Evolutionary conservation across 306 rosid species (phyloP), one percentile per base, ranked within the genome.

Genomic region (Citrullus mucosospermus): DNA sequence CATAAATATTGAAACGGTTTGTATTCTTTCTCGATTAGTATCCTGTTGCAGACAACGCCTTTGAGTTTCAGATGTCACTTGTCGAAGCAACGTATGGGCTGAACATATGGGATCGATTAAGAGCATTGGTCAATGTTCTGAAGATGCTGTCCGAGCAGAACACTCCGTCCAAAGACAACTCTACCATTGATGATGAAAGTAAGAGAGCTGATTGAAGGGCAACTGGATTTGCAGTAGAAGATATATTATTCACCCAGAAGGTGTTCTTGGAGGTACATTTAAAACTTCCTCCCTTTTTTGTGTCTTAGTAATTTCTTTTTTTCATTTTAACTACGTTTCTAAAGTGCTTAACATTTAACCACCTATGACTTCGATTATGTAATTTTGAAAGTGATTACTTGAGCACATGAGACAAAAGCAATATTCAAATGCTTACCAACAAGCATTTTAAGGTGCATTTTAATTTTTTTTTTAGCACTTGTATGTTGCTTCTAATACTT

Each of bases 61-160:
- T 92, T 54, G 98, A 92, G 84, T 92, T 95, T 81, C 97, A 92
- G 81, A 91, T 85, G 86, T 84, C 91, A 0, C 93, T 95, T 2
- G 97, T 95, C 18, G 96, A 95, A 86, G 82, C 89, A 41, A 84
- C 91, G 15, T 95, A 92, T 57, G 96, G 98, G 80, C 86, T 91
- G 56, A 86, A 89, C 85, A 86, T 95, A 74, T 95, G 97, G 99
- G 97, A 95, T 57, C 93, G 91, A 6, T 83, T 95, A 81, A 87
- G 85, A 78, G 99, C 99, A 59, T 76, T 91, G 88, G 87, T 95
- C 50, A 87, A 82, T 78, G 93, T 92, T 83, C 8, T 92, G 65
- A 95, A 92, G 87, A 82, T 95, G 71, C 81, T 87, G 16, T 84
- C 89, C 0, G 97, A 92, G 78, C 88, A 89, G 59, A 91, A 83